A percentile compares a stretch with the other conserved stretches of the same genome.
These are phyloP conservation scores for Monosporascus sp. DNA, from an alignment of 2,329 filamentous ascomycete species.

Conservation along the genomic window DNA sequence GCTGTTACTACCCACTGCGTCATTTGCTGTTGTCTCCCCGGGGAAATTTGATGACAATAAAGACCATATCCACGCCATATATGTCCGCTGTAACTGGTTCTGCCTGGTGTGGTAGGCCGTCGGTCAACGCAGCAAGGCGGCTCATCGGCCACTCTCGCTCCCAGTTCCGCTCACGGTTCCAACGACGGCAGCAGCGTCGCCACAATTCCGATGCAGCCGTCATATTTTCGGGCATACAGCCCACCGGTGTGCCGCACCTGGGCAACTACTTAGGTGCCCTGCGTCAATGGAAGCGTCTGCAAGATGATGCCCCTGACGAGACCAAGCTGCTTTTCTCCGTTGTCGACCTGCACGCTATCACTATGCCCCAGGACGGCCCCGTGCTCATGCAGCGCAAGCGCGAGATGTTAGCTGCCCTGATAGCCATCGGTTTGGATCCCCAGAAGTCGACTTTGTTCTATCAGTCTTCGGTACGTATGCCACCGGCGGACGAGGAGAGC, in stretches of 20 bases:
- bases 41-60: neutral
- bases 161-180: neutral
- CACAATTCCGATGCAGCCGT: conserved; percentile 26
- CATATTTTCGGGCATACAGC: conserved; percentile 95
- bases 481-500: neutral
- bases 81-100: neutral
- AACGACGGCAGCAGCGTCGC: neutral
- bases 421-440: conserved; percentile 81
- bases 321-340: conserved; percentile 76
- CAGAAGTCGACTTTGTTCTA: conserved; percentile 74
- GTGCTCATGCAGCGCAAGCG: conserved; percentile 61
- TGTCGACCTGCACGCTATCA: conserved; percentile 93
- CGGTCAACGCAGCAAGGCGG: neutral
- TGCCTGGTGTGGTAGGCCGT: neutral
- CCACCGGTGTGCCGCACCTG: conserved; percentile 87
- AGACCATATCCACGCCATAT: neutral
- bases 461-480: conserved; percentile 63
- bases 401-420: conserved; percentile 71
- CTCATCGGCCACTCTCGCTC: neutral
- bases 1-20: neutral
- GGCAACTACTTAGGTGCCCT: conserved; percentile 94
- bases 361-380: conserved; percentile 61
- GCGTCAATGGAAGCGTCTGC: conserved; percentile 77
- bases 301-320: conserved; percentile 53
- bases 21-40: neutral